Conservation (phyloP, 768 basidiomycete species). For the Myochromella boudieri region DNA sequence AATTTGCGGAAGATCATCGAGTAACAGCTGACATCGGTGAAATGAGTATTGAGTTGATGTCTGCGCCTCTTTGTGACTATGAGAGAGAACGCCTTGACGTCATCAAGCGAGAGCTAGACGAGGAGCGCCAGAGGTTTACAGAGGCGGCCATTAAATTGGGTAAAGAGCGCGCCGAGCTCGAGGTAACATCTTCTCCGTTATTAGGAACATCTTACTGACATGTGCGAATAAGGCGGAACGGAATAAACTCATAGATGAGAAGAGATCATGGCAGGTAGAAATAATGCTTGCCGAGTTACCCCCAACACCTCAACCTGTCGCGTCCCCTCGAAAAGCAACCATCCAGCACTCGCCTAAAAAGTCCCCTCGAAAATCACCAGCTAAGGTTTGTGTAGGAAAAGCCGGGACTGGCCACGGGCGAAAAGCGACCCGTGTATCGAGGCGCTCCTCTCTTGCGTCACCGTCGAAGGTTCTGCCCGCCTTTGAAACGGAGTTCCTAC, state of each 20-base stretch:
- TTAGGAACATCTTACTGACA: not conserved
- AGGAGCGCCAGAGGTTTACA: slow-evolving; percentile 63
- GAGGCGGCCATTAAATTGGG: slow-evolving; percentile 63
- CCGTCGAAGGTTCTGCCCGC: slow-evolving; percentile 34
- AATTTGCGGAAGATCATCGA: slow-evolving; percentile 48
- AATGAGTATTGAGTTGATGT: slow-evolving; percentile 53
- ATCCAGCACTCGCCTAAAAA: slow-evolving; percentile 18
- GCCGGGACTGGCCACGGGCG: slow-evolving; percentile 34
- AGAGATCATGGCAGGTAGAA: slow-evolving; percentile 69
- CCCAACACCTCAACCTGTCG: slow-evolving; percentile 35
- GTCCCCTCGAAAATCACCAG: slow-evolving; percentile 41
- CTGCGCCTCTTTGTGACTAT: slow-evolving; percentile 50
- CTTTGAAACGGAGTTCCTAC: slow-evolving; percentile 42
- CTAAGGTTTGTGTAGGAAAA: slow-evolving; percentile 49
- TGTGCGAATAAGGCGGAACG: slow-evolving; percentile 51
- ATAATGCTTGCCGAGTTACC: slow-evolving; percentile 60
- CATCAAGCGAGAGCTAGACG: slow-evolving; percentile 57
- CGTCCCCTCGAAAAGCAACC: not conserved
- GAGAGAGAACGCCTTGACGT: slow-evolving; percentile 54
- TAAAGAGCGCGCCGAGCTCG: slow-evolving; percentile 62
- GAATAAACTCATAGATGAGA: slow-evolving; percentile 63
- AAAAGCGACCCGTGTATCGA: slow-evolving; percentile 45
- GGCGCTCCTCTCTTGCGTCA: slow-evolving; percentile 45
- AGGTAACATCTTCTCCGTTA: slow-evolving; percentile 41
- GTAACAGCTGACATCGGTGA: slow-evolving; percentile 36